A percentile compares a stretch with the other conserved stretches of the same genome.
Conservation (phyloP, 768 basidiomycete species). For the Lactarius indigo region DNA sequence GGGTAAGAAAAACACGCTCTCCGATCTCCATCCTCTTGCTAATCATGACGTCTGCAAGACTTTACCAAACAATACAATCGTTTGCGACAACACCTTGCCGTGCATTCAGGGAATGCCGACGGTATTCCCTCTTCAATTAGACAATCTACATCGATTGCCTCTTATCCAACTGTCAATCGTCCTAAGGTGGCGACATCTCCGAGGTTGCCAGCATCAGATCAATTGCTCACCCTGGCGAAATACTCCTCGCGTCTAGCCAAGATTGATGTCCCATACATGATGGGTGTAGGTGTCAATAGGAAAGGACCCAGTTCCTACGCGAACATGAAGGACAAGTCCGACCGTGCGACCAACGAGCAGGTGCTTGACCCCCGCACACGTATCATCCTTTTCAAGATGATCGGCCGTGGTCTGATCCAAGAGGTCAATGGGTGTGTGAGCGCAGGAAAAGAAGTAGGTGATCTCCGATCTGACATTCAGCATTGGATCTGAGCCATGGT, state of each 20-base stretch:
- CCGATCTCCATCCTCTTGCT: conserved; percentile 6
- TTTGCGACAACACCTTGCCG: conserved; percentile 84
- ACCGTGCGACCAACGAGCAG: conserved; percentile 95
- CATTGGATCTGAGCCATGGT: neutral
- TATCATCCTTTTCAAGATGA: conserved; percentile 94
- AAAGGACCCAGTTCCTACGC: conserved; percentile 89
- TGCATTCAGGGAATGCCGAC: conserved; percentile 67
- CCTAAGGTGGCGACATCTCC: conserved; percentile 39
- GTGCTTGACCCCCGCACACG: conserved; percentile 96
- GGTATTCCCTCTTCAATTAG: conserved; percentile 53
- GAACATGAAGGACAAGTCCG: conserved; percentile 92
- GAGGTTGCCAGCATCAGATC: conserved; percentile 64
- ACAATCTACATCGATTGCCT: conserved; percentile 47
- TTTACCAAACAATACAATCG: conserved; percentile 99
- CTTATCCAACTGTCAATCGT: conserved; percentile 71
- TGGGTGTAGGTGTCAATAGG: conserved; percentile 76
- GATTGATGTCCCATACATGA: conserved; percentile 68
- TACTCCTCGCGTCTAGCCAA: conserved; percentile 71
- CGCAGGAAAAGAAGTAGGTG: conserved; percentile 90
- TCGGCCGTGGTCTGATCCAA: conserved; percentile 80
- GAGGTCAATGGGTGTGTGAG: conserved; percentile 96
- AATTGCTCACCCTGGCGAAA: conserved; percentile 70
- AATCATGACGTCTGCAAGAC: conserved; percentile 47
- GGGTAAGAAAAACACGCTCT: conserved; percentile 43
- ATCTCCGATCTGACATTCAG: neutral